Evolutionary conservation across 2,329 filamentous ascomycete genomes (phyloP), one percentile per base, ranked within the genome.

Genomic region (Xylariaceae sp.): DNA sequence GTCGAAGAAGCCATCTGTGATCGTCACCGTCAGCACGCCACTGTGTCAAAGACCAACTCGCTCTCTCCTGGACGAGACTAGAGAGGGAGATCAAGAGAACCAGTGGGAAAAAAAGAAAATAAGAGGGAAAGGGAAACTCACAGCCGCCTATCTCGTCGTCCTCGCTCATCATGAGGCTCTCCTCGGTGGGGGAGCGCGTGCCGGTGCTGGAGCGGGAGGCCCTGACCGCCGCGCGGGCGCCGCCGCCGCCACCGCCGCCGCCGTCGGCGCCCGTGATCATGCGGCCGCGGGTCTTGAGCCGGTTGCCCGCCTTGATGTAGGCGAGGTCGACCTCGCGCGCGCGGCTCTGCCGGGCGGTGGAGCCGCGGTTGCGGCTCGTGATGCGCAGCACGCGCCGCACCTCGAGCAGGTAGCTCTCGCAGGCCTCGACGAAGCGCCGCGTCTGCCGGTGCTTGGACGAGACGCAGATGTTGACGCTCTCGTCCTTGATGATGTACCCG

Each of bases 401-500:
- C 58, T 98, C 92, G 10, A 94, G 67, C 31, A 96, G 74, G 57
- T 96, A 98, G 41, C 76, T 81, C 58, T 96, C 92, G 2, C 96
- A 65, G 0, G 87, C 85, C 51, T 94, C 87, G 40, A 96, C 78
- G 53, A 92, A 93, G 5, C 92, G 80, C 47, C 79, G 79, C 0
- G 92, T 98, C 63, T 98, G 92, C 25, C 92, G 70, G 58, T 98
- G 92, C 62, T 95, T 95, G 52, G 83, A 92, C 11, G 82, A 84
- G 1, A 89, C 88, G 58, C 92, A 96, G 41, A 98, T 90, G 29
- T 81, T 87, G 40, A 96, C 84, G 31, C 77, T 75, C 33, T 92
- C 85, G 46, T 93, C 87, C 61, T 98, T 98, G 72, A 98, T 95
- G 52, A 98, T 96, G 64, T 98, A 98, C 3, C 92, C 92, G 36